phyloP scores from a whole-genome alignment of 2,329 filamentous ascomycete species.

The Neonectria coccinea region DNA sequence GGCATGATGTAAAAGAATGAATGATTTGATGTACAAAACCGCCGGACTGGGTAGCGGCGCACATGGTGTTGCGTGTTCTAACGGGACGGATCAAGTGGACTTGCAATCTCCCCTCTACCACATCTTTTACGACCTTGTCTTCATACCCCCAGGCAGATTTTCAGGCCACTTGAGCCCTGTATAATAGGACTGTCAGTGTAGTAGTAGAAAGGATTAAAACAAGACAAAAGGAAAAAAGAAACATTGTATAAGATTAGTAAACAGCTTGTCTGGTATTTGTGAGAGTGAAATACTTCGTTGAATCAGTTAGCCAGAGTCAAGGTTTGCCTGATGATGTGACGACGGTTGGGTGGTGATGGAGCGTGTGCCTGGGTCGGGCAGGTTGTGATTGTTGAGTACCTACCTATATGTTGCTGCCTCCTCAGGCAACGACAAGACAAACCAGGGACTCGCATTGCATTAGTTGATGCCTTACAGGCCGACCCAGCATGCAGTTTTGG shows the following conservation, averaged over 20 bases:
- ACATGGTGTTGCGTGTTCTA: conserved; percentile 64
- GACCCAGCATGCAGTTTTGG: neutral
- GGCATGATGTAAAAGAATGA: conserved; percentile 68
- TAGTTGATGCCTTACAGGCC: conserved; percentile 21
- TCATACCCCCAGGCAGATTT: conserved; percentile 47
- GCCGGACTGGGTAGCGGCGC: conserved; percentile 53
- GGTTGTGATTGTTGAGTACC: neutral
- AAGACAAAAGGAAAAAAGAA: conserved; percentile 35
- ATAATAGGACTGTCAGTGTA: conserved; percentile 51
- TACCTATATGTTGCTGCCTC: neutral
- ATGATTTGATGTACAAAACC: conserved; percentile 47
- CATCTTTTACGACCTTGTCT: conserved; percentile 43
- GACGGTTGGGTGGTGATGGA: conserved; percentile 10
- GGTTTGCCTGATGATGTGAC: conserved; percentile 21
- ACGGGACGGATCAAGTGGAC: conserved; percentile 47
- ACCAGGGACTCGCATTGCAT: conserved; percentile 2
- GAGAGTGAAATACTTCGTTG: neutral
- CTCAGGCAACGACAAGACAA: conserved; percentile 3
- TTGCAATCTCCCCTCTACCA: conserved; percentile 52
- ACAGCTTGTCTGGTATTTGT: neutral
- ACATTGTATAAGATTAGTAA: conserved; percentile 27
- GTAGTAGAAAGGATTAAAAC: conserved; percentile 44
- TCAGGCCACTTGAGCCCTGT: conserved; percentile 49
- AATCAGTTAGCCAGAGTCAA: neutral
- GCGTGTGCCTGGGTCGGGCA: too few species aligned